Evolutionary conservation across 1,139 yeast genomes (phyloP), one percentile per base, ranked within the genome.

Genomic region (Kurtzmaniella natalensis): DNA sequence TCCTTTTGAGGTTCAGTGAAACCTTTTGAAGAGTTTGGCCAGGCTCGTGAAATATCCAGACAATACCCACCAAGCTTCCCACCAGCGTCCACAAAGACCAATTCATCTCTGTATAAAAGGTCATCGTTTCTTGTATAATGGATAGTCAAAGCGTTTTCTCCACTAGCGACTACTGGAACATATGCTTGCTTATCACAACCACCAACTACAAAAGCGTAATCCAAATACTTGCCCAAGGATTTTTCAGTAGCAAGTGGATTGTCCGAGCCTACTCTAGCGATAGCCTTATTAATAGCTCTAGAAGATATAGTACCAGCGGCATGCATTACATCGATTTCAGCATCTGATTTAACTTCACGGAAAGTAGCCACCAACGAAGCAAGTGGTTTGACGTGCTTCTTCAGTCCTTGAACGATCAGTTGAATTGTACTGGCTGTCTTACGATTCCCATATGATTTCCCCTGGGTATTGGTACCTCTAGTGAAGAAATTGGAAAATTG

Each of bases 151-250:
- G 95, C 87, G 53, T 88, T 88, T 17, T 72, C 59, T 2, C 98
- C 98, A 28, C 95, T 84, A 2, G 97, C 99, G 7, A 94, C 95
- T 7, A 94, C 99, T 0, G 99, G 97, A 20, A 89, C 76, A 52
- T 94, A 94, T 0, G 96, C 97, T 29, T 83, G 77, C 42, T 77
- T 77, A 42, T 87, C 94, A 57, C 96, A 88, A 0, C 98, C 98
- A 18, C 89, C 87, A 33, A 76, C 69, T 7, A 84, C 76, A 56
- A 92, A 89, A 48, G 81, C 75, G 55, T 86, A 86, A 42, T 89
- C 95, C 39, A 94, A 63, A 50, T 68, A 88, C n/a, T 94, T 76
- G 16, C 83, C 85, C 32, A 92, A 64, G 2, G 87, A 78, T 49
- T 83, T 76, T 55, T 94, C 99, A 6, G 82, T 76, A 32, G 62